Evolutionary conservation across 768 basidiomycete species (phyloP), one percentile per base, ranked within the genome.

Genomic region (Artomyces pyxidatus): DNA sequence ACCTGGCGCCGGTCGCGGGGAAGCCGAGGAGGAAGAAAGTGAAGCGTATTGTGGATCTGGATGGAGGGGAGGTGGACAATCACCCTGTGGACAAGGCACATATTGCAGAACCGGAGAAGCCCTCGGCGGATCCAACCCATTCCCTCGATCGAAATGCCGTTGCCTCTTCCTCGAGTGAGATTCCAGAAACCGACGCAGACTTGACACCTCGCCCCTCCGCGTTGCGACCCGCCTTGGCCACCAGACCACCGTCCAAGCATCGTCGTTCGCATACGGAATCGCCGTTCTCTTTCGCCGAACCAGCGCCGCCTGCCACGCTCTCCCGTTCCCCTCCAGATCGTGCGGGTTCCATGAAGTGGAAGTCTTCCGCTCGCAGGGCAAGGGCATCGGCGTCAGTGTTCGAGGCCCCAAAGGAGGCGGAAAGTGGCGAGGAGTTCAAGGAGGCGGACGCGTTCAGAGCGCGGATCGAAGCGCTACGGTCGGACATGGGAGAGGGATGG

Each of bases 401-500:
- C 59, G 86, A 88, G 58, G 72, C 74, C 12, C 68, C 73, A 10
- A 42, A 54, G 21, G 47, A 60, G 39, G 61, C 63, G 30, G 60
- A 60, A 51, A 53, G 55, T 23, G 61, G 56, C 22, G 59, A 61
- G 22, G 68, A 71, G 59, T 63, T 75, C 50, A 59, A 69, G 56
- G 73, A 77, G 53, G 85, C 76, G 22, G 89, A 89, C 49, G 75
- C 80, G 38, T 89, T 86, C 63, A 74, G 91, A 41, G 76, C 78
- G 48, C 75, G 75, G 58, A 85, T 94, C 44, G 91, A 93, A 70
- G 83, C 83, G 16, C 59, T 94, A 63, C 81, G 88, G 63, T 74
- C 79, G 51, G 91, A 94, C 59, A 90, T 93, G 74, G 91, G 91
- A 2, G 91, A 93, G 21, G 81, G 82, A 9, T 94, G 88, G 89